Evolutionary conservation across 2,329 filamentous ascomycete species (phyloP), one percentile per base, ranked within the genome.

Genomic region (Diaporthe amygdali): DNA sequence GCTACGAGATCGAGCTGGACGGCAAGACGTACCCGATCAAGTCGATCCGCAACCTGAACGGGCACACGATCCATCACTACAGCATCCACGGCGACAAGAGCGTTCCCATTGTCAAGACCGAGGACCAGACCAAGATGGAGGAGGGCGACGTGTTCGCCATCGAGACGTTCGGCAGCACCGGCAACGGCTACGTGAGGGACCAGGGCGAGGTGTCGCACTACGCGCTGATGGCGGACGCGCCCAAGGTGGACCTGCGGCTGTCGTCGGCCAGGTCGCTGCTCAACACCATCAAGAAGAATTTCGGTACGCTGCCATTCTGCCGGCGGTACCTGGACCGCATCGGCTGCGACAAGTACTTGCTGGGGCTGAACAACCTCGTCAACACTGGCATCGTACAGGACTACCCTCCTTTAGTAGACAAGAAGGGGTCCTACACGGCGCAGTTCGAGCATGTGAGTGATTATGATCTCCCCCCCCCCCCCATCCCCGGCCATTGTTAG

Each of bases 131-230:
- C 66, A 97, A 97, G 88, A 98, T 98, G 96, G 95, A 98, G 84
- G 96, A 98, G 83, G 95, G 95, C 51, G 95, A 98, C 79, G 92
- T 95, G 22, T 98, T 97, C 81, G 95, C 95, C 74, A 97, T 98
- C 76, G 95, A 98, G 85, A 98, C 95, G 0, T 98, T 98, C 81
- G 96, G 95, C 72, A 96, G 93, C 80, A 98, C 95, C 27, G 96
- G 95, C 74, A 95, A 94, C 80, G 95, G 95, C 75, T 93, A 94
- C 79, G 94, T 97, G 70, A 86, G 90, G 75, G 95, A 98, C 78
- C 94, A 97, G 82, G 93, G 94, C 83, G 95, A 97, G 86, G 90
- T 91, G 22, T 97, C 94, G 52, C 95, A 97, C 82, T 98, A 98
- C 77, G 95, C 94, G 55, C 91, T 93, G 81, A 86, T 89, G 73